Evolutionary conservation across 257 asterid genomes (phyloP).

Genomic region (Salvia hispanica): DNA sequence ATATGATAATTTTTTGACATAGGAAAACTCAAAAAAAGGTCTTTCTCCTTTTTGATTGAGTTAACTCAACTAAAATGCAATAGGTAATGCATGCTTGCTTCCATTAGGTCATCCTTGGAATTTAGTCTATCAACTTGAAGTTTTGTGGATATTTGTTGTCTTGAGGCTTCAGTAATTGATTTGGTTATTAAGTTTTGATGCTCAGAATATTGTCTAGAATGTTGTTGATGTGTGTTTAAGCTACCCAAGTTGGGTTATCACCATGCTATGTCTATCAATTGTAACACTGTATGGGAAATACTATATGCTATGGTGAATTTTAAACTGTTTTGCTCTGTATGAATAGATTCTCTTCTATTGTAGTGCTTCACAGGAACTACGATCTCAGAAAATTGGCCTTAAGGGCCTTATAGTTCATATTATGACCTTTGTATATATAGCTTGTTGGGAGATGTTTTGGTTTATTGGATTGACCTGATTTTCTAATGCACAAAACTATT

Average conservation of each 20-base stretch:
- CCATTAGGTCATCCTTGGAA: neutral
- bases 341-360: conserved; percentile 10
- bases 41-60: neutral
- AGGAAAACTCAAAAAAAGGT: neutral
- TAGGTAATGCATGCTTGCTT: neutral
- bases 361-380: conserved; percentile 1
- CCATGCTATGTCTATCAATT: conserved; percentile 13
- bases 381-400: conserved; percentile 13
- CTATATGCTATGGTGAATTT: neutral
- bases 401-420: conserved; percentile 9
- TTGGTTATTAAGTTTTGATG: conserved; percentile 2
- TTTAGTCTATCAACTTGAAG: neutral
- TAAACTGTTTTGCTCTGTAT: conserved; percentile 17
- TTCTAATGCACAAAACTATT: conserved; percentile 7
- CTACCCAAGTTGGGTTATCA: neutral
- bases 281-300: conserved; percentile 14
- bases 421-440: neutral
- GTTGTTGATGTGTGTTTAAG: neutral
- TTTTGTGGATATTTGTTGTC: conserved; percentile 11
- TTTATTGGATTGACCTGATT: conserved; percentile 10
- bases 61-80: conserved; percentile 9
- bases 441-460: neutral
- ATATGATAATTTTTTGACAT: neutral
- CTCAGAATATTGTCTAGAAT: neutral
- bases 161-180: conserved; percentile 7